Percentiles rank a stretch among this genome's conserved stretches.
phyloP scores from a whole-genome alignment of 192 early-diverging fungal species.

The Coemansia sp. region DNA sequence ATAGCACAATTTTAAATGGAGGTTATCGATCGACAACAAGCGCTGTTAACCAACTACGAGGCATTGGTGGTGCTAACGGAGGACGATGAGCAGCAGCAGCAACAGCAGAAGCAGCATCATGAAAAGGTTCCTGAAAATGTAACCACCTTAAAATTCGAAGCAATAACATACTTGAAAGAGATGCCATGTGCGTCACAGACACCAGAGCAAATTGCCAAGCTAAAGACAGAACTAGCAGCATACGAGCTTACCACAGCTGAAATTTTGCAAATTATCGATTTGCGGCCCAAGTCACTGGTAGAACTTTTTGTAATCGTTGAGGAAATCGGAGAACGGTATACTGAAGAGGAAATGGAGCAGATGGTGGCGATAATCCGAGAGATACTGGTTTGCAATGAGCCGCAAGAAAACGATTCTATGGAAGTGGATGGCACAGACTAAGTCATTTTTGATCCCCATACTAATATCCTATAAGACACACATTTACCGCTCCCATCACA shows the following conservation, averaged over 20 bases:
- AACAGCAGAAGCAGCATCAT: neutral
- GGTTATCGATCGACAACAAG: constrained; percentile 59
- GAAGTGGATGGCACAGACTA: constrained; percentile 10
- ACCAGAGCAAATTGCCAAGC: constrained; percentile 45
- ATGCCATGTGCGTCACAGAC: constrained; percentile 63
- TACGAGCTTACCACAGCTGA: constrained; percentile 70
- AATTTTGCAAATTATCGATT: constrained; percentile 70
- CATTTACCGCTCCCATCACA: too few species aligned
- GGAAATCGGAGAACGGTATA: constrained; percentile 68
- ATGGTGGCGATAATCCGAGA: constrained; percentile 36
- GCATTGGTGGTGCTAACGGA: constrained; percentile 62
- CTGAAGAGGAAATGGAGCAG: constrained; percentile 50
- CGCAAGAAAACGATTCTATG: constrained; percentile 29
- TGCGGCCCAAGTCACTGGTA: constrained; percentile 61
- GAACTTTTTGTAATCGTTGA: constrained; percentile 72
- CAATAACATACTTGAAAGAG: constrained; percentile 56
- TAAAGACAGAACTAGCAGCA: constrained; percentile 47
- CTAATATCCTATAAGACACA: too few species aligned
- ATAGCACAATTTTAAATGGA: too few species aligned
- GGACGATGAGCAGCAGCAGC: constrained; percentile 32
- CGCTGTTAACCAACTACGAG: constrained; percentile 69
- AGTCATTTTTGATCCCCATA: too few species aligned
- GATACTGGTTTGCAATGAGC: too few species aligned
- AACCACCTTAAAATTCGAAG: constrained; percentile 62
- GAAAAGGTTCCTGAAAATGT: constrained; percentile 51